Evolutionary conservation across 805 yeast species (phyloP).

Genomic region (Nematodospora valgi): DNA sequence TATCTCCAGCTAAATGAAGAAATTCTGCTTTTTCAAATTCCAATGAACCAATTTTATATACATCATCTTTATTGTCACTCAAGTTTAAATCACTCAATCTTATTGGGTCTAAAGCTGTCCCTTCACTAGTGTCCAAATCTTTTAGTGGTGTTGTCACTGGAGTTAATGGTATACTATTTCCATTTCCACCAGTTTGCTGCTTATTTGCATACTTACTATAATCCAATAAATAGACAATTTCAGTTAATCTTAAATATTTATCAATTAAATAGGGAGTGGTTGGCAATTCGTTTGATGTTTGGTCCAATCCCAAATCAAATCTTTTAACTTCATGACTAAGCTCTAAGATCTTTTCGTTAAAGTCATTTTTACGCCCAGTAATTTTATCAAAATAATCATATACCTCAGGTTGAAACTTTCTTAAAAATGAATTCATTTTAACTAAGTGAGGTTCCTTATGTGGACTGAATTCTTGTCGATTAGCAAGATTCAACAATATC

Average conservation of each 20-base stretch:
- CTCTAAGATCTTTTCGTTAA: conserved; percentile 54
- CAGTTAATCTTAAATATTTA: conserved; percentile 57
- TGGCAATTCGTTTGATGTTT: conserved; percentile 56
- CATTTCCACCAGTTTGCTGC: not conserved
- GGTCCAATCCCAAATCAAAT: conserved; percentile 51
- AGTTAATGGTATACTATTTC: not conserved
- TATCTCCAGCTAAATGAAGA: conserved; percentile 30
- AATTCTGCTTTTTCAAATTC: conserved; percentile 54
- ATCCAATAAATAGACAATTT: conserved; percentile 49
- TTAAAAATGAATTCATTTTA: conserved; percentile 66
- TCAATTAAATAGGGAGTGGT: conserved; percentile 68
- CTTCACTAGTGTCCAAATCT: not conserved
- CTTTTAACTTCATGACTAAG: conserved; percentile 55
- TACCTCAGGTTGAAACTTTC: conserved; percentile 53
- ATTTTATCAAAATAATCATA: conserved; percentile 68
- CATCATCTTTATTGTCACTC: conserved; percentile 22
- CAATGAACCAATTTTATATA: conserved; percentile 43
- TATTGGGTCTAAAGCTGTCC: conserved; percentile 2
- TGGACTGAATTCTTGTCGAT: conserved; percentile 65
- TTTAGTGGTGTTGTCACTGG: conserved; percentile 1
- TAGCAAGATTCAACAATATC: conserved; percentile 73
- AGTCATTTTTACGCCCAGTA: conserved; percentile 67
- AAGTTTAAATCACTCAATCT: conserved; percentile 1
- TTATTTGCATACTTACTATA: conserved; percentile 7
- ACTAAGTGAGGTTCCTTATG: conserved; percentile 81